These are phyloP conservation scores for Entonaema liquescens DNA, from an alignment of 495 filamentous ascomycete species.

Conservation along the genomic window DNA sequence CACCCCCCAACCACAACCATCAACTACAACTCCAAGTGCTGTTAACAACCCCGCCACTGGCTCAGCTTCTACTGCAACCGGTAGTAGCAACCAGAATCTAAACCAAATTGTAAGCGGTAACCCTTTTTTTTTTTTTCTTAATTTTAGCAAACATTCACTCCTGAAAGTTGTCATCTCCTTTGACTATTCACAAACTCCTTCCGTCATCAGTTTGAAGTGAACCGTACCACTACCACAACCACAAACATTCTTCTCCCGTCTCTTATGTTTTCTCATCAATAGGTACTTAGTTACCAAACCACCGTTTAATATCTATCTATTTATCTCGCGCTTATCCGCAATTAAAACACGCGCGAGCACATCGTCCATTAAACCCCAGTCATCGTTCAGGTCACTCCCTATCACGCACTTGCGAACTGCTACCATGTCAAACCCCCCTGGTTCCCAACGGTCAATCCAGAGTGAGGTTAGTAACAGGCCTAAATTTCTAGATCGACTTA, in stretches of 20 bases:
- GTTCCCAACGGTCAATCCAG: not conserved
- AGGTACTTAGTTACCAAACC: not conserved
- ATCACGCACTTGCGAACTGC: not conserved
- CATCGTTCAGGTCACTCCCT: not conserved
- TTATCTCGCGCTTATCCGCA: not conserved
- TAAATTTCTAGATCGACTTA: not conserved
- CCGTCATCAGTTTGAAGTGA: not conserved
- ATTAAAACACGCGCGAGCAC: not conserved
- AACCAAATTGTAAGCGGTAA: slow-evolving; percentile 87
- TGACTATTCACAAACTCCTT: not conserved
- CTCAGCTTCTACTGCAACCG: slow-evolving; percentile 50
- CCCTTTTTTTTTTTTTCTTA: not conserved
- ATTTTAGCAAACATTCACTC: not conserved
- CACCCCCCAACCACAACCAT: slow-evolving; percentile 31
- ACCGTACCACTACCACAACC: not conserved
- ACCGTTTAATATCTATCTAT: not conserved
- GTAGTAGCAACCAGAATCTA: slow-evolving; percentile 76
- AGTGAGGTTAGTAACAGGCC: not conserved
- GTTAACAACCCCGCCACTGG: slow-evolving; percentile 35
- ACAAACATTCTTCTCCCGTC: not conserved
- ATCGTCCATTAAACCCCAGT: not conserved
- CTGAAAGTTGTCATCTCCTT: not conserved
- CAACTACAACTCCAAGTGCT: slow-evolving; percentile 36
- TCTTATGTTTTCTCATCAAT: not conserved
- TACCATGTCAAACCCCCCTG: not conserved